A percentile compares a stretch with the other conserved stretches of the same genome.
Evolutionary conservation across 192 early-diverging fungal species (phyloP).

Genomic region (Backusella tuberculispora): DNA sequence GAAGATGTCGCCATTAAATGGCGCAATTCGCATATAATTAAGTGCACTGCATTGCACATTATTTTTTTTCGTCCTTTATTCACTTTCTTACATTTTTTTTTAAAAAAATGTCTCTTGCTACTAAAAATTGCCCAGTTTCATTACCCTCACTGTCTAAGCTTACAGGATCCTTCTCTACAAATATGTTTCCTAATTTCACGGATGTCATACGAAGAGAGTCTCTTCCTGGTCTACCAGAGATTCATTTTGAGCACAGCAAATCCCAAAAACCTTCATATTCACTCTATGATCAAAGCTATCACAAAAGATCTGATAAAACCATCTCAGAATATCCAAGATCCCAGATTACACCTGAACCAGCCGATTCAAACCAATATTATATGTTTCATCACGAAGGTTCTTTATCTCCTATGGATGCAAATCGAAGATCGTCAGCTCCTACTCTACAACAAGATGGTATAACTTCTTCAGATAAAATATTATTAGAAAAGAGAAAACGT

Average conservation of each 20-base stretch:
- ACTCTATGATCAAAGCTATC: background rate
- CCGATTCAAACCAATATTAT: background rate
- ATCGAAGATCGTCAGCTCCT: background rate
- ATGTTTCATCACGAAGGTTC: background rate
- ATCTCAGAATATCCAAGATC: background rate
- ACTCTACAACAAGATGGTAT: conserved; percentile 7
- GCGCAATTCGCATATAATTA: conserved; percentile 21
- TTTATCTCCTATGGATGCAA: background rate
- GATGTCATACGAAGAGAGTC: background rate
- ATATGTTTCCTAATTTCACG: background rate
- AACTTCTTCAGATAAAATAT: conserved; percentile 46
- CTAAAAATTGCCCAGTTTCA: background rate
- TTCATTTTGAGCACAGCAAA: background rate
- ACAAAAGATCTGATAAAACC: background rate
- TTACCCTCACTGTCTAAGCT: conserved; percentile 9
- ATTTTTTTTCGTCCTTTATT: background rate
- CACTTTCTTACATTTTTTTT: background rate
- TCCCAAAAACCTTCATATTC: background rate
- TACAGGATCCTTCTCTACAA: background rate
- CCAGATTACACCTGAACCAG: background rate
- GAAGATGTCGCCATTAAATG: conserved; percentile 34
- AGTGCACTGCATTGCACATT: background rate
- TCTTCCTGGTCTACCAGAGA: background rate
- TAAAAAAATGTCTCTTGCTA: conserved; percentile 1
- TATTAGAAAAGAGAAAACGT: conserved; percentile 63